Evolutionary conservation across 345 rosid species (phyloP).

Genomic region (Melastoma malabathricum): DNA sequence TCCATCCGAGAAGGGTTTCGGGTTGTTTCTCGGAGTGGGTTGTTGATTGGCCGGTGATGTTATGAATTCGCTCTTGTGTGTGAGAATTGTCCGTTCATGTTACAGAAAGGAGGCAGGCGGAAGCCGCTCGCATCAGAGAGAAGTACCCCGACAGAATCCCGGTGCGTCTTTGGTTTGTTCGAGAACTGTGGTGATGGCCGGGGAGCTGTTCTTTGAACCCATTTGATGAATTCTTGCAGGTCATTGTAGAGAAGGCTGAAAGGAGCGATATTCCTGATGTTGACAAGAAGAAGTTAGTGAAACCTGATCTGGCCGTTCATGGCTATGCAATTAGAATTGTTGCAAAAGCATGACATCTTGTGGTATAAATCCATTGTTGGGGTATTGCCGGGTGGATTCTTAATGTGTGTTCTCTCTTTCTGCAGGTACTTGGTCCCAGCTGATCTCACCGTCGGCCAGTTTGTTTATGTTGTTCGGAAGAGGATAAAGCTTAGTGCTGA

Average conservation of each 20-base stretch:
- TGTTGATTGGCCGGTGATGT: background rate
- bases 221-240: slow-evolving; percentile 10
- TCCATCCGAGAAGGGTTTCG: background rate
- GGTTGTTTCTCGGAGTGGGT: background rate
- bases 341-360: too few species aligned
- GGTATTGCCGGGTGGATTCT: background rate
- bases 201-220: background rate
- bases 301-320: background rate
- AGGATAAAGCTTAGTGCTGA: slow-evolving; percentile 63
- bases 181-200: background rate
- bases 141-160: slow-evolving; percentile 71
- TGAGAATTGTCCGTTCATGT: background rate
- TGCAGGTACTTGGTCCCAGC: slow-evolving; percentile 55
- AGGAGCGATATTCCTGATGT: slow-evolving; percentile 36
- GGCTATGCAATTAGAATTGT: background rate
- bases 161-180: slow-evolving; percentile 15
- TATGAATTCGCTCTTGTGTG: background rate
- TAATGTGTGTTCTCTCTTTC: background rate
- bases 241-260: slow-evolving; percentile 41
- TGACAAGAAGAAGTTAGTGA: slow-evolving; percentile 36
- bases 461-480: slow-evolving; percentile 54
- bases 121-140: slow-evolving; percentile 51
- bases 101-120: slow-evolving; percentile 61
- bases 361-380: too few species aligned
- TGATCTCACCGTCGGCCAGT: slow-evolving; percentile 57